Conservation (phyloP, 2,329 filamentous ascomycete genomes). For the Coniochaeta sp. region DNA sequence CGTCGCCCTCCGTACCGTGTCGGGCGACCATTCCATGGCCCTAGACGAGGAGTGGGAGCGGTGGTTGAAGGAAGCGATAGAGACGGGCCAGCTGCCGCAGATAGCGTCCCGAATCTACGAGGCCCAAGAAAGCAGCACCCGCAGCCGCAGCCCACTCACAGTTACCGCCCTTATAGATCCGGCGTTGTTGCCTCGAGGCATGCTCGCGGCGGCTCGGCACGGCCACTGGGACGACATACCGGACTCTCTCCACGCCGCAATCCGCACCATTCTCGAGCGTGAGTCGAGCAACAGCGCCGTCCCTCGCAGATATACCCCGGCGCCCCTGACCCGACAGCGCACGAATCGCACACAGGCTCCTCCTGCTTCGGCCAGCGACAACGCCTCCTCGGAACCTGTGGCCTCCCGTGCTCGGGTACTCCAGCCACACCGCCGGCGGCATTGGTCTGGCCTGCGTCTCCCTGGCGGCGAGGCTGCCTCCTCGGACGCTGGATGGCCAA, state of each 20-base stretch:
- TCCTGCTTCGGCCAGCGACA: neutral
- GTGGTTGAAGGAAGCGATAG: slow-evolving; percentile 64
- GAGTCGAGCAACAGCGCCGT: slow-evolving; percentile 22
- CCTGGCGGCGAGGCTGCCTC: slow-evolving; percentile 24
- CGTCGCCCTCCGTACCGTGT: slow-evolving; percentile 51
- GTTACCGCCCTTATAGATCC: slow-evolving; percentile 13
- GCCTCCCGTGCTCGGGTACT: neutral
- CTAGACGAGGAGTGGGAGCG: slow-evolving; percentile 70
- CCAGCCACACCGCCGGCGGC: slow-evolving; percentile 12
- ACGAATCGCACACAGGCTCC: neutral
- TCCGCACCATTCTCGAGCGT: slow-evolving; percentile 38
- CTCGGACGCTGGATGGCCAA: neutral
- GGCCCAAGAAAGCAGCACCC: slow-evolving; percentile 17
- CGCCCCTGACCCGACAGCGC: slow-evolving; percentile 2
- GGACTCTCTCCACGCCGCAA: slow-evolving; percentile 44
- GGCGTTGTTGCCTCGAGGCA: slow-evolving; percentile 38
- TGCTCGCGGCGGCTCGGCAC: slow-evolving; percentile 47
- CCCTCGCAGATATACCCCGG: neutral
- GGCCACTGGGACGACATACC: slow-evolving; percentile 53
- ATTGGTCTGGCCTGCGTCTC: slow-evolving; percentile 30
- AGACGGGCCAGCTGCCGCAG: slow-evolving; percentile 49
- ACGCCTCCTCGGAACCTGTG: neutral
- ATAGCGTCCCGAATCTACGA: slow-evolving; percentile 32
- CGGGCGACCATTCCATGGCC: slow-evolving; percentile 48
- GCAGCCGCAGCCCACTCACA: no score